Percentiles rank a stretch among this genome's conserved stretches.
These are phyloP conservation scores for Angomonas ambiguus DNA, from an alignment of 208 protist species.

Conservation along the genomic window DNA sequence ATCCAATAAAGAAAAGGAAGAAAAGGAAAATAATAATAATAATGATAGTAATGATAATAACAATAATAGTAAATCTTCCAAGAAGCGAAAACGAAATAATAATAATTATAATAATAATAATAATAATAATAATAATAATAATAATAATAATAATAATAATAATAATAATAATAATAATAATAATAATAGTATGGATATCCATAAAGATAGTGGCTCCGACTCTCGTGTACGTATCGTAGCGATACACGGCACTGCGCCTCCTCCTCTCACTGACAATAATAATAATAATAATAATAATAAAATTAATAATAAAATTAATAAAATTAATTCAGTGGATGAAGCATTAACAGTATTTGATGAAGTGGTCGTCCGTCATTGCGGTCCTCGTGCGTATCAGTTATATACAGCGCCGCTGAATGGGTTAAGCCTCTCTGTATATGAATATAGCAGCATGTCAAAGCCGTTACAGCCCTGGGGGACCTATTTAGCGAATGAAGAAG, in stretches of 20 bases:
- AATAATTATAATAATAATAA: background rate
- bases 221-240: too few species aligned
- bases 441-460: constrained; percentile 71
- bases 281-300: too few species aligned
- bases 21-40: constrained; percentile 7
- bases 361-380: constrained; percentile 56
- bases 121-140: too few species aligned
- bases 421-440: constrained; percentile 61
- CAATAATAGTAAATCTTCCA: background rate
- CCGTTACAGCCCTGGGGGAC: constrained; percentile 48
- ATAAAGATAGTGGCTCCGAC: too few species aligned
- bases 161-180: too few species aligned
- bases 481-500: background rate
- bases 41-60: background rate
- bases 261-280: too few species aligned
- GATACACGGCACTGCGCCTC: too few species aligned
- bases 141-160: too few species aligned
- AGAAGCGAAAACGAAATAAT: background rate
- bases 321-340: constrained; percentile 36
- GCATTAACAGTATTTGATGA: constrained; percentile 60
- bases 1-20: constrained; percentile 36
- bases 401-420: constrained; percentile 70
- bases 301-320: constrained; percentile 15
- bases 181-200: too few species aligned
- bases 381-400: constrained; percentile 37